These are phyloP conservation scores for Myxozyma kluyveri DNA, from an alignment of 805 yeast species.

Conservation along the genomic window DNA sequence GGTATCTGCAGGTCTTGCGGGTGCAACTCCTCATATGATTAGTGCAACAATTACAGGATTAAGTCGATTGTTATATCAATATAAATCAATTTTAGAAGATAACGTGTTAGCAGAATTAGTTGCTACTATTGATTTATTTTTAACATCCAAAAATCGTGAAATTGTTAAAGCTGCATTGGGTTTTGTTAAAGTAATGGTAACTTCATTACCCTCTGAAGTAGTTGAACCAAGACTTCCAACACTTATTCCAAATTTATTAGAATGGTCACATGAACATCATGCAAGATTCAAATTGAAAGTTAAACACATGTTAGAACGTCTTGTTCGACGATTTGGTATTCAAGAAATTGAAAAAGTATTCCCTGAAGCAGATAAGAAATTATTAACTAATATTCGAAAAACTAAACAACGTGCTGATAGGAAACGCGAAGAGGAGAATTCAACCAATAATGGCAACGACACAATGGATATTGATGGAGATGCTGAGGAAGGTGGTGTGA, in stretches of 20 bases:
- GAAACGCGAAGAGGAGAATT: conserved; percentile 47
- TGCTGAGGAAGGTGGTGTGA: conserved; percentile 25
- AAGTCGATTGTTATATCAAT: conserved; percentile 83
- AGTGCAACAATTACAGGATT: conserved; percentile 93
- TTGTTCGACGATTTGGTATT: conserved; percentile 85
- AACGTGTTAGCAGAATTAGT: conserved; percentile 70
- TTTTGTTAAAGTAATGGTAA: conserved; percentile 83
- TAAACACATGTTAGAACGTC: conserved; percentile 86
- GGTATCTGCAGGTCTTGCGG: conserved; percentile 95
- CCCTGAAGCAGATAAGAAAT: conserved; percentile 86
- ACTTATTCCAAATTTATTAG: conserved; percentile 68
- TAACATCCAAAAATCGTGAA: conserved; percentile 88
- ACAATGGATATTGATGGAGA: conserved; percentile 26
- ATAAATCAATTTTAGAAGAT: conserved; percentile 48
- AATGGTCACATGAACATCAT: conserved; percentile 94
- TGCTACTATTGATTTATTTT: conserved; percentile 81
- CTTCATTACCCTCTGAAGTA: conserved; percentile 75
- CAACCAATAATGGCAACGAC: conserved; percentile 33
- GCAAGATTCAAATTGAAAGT: conserved; percentile 92
- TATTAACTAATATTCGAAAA: conserved; percentile 82
- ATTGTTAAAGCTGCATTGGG: conserved; percentile 94
- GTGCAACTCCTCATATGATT: conserved; percentile 91
- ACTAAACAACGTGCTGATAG: conserved; percentile 79
- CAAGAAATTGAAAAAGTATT: conserved; percentile 77
- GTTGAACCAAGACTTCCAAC: conserved; percentile 64